These are phyloP conservation scores for Hippophae tibetana DNA, from an alignment of 306 rosid species.

Conservation along the genomic window DNA sequence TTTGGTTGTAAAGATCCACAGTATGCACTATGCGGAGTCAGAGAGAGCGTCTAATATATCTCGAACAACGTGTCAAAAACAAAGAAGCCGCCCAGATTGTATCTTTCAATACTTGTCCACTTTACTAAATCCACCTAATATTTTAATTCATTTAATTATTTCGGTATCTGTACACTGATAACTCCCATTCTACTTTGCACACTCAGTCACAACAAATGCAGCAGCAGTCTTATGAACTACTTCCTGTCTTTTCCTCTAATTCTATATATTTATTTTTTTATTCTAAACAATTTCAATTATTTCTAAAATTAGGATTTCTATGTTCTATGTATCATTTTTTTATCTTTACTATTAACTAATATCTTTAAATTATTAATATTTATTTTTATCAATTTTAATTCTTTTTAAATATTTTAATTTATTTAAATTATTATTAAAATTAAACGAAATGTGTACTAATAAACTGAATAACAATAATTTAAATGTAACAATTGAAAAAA, in stretches of 20 bases:
- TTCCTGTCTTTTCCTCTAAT: too few species aligned
- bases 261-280: background rate
- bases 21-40: background rate
- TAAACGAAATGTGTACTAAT: too few species aligned
- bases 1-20: too few species aligned
- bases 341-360: too few species aligned
- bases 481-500: too few species aligned
- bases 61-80: slow-evolving; percentile 20
- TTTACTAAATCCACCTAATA: background rate
- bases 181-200: background rate
- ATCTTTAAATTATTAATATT: too few species aligned
- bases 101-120: slow-evolving; percentile 7
- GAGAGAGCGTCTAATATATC: slow-evolving; percentile 1
- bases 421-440: too few species aligned
- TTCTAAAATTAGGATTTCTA: too few species aligned
- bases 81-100: slow-evolving; percentile 18
- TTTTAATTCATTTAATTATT: slow-evolving; percentile 1
- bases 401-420: too few species aligned
- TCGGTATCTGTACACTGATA: background rate
- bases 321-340: too few species aligned
- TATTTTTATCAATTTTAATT: too few species aligned
- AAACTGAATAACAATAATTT: too few species aligned
- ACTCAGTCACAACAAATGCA: background rate
- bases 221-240: background rate
- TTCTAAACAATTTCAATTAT: background rate